These are phyloP conservation scores for Hirsutella minnesotensis DNA, from an alignment of 2,329 filamentous ascomycete genomes.

Conservation along the genomic window DNA sequence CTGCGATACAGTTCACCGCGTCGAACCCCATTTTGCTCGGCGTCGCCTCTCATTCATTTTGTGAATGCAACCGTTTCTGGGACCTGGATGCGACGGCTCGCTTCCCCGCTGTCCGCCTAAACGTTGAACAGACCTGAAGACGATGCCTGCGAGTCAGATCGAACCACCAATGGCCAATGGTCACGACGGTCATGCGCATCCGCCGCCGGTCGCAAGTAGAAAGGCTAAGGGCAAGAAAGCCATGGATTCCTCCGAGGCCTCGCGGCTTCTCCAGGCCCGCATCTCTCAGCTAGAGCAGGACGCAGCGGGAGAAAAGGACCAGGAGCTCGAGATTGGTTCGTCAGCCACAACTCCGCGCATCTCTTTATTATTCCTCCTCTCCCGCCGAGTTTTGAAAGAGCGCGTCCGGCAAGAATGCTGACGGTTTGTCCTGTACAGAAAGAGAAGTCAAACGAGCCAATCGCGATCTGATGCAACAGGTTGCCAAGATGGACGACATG, in stretches of 20 bases:
- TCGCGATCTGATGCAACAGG: slow-evolving; percentile 75
- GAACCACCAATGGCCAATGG: slow-evolving; percentile 30
- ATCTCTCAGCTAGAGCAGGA: slow-evolving; percentile 94
- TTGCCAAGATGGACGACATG: slow-evolving; percentile 84
- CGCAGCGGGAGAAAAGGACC: slow-evolving; percentile 85
- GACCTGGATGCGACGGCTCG: slow-evolving; percentile 4
- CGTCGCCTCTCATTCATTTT: not conserved
- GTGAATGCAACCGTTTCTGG: slow-evolving; percentile 5
- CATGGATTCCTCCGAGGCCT: slow-evolving; percentile 76
- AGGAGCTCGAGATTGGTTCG: slow-evolving; percentile 94
- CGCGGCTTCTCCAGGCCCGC: slow-evolving; percentile 81
- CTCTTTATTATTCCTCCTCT: not conserved
- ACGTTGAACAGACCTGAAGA: slow-evolving; percentile 9
- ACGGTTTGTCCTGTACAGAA: slow-evolving; percentile 40
- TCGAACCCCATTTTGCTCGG: not conserved
- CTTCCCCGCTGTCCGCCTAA: slow-evolving; percentile 5
- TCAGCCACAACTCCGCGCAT: too few species aligned
- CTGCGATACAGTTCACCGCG: not conserved
- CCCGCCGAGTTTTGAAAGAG: not conserved
- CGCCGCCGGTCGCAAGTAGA: slow-evolving; percentile 42
- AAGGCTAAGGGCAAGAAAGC: slow-evolving; percentile 79
- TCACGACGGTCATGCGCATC: slow-evolving; percentile 25
- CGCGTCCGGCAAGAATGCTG: not conserved
- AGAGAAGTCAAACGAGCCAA: slow-evolving; percentile 91
- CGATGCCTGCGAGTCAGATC: slow-evolving; percentile 27